Evolutionary conservation across 148 eudicot genomes (phyloP).

Genomic region (Suaeda aralocaspica): DNA sequence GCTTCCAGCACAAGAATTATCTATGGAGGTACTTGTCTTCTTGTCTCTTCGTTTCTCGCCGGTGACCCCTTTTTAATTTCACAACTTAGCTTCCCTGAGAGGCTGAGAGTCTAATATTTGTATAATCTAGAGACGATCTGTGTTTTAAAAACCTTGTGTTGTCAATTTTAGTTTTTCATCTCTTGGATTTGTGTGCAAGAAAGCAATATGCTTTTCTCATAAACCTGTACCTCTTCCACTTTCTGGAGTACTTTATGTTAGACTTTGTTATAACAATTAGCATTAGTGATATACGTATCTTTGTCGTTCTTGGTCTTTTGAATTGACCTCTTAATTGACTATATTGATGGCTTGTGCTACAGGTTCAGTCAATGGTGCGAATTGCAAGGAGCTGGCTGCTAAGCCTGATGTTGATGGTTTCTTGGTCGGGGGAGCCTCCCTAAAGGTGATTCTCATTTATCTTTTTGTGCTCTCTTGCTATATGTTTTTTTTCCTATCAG

Average conservation of each 20-base stretch:
- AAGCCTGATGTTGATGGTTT: slow-evolving; percentile 94
- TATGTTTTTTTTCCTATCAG: background rate
- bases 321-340: background rate
- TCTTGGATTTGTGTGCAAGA: background rate
- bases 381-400: slow-evolving; percentile 74
- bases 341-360: slow-evolving; percentile 17
- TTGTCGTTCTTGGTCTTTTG: background rate
- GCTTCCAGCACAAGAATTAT: slow-evolving; percentile 78
- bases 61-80: background rate
- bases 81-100: background rate
- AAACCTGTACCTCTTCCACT: too few species aligned
- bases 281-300: background rate
- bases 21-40: slow-evolving; percentile 67
- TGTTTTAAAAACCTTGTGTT: background rate
- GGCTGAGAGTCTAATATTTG: too few species aligned
- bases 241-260: background rate
- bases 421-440: slow-evolving; percentile 85
- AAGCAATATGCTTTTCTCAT: background rate
- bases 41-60: background rate
- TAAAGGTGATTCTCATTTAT: slow-evolving; percentile 50
- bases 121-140: too few species aligned
- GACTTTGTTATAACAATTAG: background rate
- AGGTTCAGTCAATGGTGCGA: slow-evolving; percentile 88
- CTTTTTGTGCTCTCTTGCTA: background rate
- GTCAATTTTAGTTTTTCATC: background rate